phyloP scores from a whole-genome alignment of 2,329 filamentous ascomycete species.

The Chlorencoelia australis region DNA sequence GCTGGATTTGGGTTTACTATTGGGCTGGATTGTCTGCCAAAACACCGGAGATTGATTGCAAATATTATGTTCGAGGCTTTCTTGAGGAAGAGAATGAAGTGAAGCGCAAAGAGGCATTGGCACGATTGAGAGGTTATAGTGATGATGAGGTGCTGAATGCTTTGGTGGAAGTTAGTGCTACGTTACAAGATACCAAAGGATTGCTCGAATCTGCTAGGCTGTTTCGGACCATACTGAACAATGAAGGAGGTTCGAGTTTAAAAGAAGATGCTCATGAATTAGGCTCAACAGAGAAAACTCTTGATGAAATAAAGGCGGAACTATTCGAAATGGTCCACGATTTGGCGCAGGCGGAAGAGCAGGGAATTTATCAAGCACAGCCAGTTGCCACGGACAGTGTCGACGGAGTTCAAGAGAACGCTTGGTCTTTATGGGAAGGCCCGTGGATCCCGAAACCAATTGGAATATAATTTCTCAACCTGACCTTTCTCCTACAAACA shows the following conservation, averaged over 20 bases:
- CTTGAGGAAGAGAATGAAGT: slow-evolving; percentile 18
- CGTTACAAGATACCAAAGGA: slow-evolving; percentile 10
- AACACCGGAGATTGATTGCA: slow-evolving; percentile 11
- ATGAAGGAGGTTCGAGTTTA: slow-evolving; percentile 1
- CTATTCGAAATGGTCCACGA: slow-evolving; percentile 15
- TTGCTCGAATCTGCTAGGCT: slow-evolving; percentile 29
- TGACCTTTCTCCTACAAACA: too few species aligned
- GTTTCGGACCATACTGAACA: slow-evolving; percentile 30
- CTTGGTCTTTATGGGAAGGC: slow-evolving; percentile 11
- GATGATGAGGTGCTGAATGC: slow-evolving; percentile 16
- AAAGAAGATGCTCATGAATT: neutral
- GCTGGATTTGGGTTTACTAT: slow-evolving; percentile 86
- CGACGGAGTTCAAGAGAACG: neutral
- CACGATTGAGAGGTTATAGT: slow-evolving; percentile 8
- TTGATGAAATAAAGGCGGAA: slow-evolving; percentile 16
- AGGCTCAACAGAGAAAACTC: neutral
- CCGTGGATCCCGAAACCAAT: slow-evolving; percentile 17
- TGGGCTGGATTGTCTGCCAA: slow-evolving; percentile 46
- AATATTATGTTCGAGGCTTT: slow-evolving; percentile 14
- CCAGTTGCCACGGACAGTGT: neutral
- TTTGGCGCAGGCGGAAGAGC: slow-evolving; percentile 9
- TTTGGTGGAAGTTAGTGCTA: slow-evolving; percentile 16
- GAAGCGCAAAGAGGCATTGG: slow-evolving; percentile 11
- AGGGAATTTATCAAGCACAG: neutral
- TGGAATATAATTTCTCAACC: too few species aligned